Base-by-base conservation (phyloP, 139 green algal genomes). In the Volvox africanus region DNA sequence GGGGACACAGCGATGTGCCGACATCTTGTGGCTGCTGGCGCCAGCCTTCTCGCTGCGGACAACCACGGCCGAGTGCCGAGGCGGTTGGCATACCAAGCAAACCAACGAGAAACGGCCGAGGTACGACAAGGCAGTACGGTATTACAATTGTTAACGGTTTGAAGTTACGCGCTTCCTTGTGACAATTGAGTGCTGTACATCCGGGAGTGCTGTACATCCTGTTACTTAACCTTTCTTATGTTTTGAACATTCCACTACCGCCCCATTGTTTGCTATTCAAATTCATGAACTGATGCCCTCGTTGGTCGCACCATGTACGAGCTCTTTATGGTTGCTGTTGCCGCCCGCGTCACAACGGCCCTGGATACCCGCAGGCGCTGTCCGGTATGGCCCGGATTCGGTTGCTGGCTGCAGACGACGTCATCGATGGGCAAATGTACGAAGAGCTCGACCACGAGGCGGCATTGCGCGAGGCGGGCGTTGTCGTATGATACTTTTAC, bases 41-140 rank as follows among this genome's bases (percentile, higher is more conserved):
- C 92, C 20, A n/a, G 26, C 50, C 67, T 94, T 61, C 69, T 87
- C 0, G 77, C 80, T 0, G 17, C 71, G 21, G 92, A 94, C 80
- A 33, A 65, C 20, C 79, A 89, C 20, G 89, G 80, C 19, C 79
- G 88, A 0, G 92, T 94, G 82, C 92, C 92, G 11, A 83, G 92
- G 30, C 78, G 89, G 24, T 68, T 92, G 35, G 91, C 91, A 6
- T 91, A 93, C 80, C 61, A 79, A 33, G 37, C 79, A 19, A 87
- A 80, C 22, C 80, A 92, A 21, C 24, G 81, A 11, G 89, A 92
- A 32, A 86, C 82, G 71, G 73, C 89, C 16, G 44, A 85, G 65
- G 85, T 92, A 75, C 33, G 85, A 17, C 2, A 55, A 17, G n/a
- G 80, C 21, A 5, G 24, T n/a, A 30, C 35, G 80, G 76, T 3